These are phyloP conservation scores for Aspergillus sclerotialis DNA, from an alignment of 2,329 filamentous ascomycete genomes.

Conservation along the genomic window DNA sequence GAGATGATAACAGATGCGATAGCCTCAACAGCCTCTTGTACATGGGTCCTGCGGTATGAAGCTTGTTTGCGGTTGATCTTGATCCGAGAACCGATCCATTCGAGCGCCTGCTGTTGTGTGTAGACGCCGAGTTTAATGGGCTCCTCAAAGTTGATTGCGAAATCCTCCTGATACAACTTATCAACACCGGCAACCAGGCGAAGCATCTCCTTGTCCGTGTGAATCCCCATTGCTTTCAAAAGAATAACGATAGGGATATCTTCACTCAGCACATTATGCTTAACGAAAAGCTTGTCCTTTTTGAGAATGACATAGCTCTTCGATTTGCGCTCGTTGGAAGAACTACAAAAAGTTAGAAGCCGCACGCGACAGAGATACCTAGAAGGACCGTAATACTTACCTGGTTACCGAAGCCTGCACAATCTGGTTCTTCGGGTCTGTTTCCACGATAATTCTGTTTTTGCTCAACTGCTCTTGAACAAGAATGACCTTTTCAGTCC, in stretches of 20 bases:
- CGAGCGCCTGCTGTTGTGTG: constrained; percentile 91
- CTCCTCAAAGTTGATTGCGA: constrained; percentile 91
- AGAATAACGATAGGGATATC: constrained; percentile 92
- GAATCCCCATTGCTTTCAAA: constrained; percentile 85
- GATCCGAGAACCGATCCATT: constrained; percentile 80
- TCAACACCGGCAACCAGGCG: constrained; percentile 84
- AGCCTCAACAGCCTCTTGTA: constrained; percentile 88
- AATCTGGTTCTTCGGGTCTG: constrained; percentile 82
- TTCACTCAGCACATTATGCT: constrained; percentile 89
- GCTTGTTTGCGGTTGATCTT: constrained; percentile 69
- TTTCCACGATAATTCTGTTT: constrained; percentile 96
- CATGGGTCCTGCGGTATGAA: constrained; percentile 65
- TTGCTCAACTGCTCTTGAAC: constrained; percentile 99
- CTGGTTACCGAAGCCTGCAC: constrained; percentile 90
- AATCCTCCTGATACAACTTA: constrained; percentile 85
- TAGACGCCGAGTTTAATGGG: constrained; percentile 75
- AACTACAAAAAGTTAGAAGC: constrained; percentile 53
- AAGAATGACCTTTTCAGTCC: constrained; percentile 96
- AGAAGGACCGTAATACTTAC: constrained; percentile 24
- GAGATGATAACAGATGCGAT: constrained; percentile 89
- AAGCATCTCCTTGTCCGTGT: constrained; percentile 92
- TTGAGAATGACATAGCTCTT: constrained; percentile 95
- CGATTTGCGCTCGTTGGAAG: constrained; percentile 93
- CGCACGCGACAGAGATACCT: too few relatives aligned
- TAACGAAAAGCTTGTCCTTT: constrained; percentile 81